phyloP scores from a whole-genome alignment of 1,284 basidiomycete species.

The Earliella scabrosa region DNA sequence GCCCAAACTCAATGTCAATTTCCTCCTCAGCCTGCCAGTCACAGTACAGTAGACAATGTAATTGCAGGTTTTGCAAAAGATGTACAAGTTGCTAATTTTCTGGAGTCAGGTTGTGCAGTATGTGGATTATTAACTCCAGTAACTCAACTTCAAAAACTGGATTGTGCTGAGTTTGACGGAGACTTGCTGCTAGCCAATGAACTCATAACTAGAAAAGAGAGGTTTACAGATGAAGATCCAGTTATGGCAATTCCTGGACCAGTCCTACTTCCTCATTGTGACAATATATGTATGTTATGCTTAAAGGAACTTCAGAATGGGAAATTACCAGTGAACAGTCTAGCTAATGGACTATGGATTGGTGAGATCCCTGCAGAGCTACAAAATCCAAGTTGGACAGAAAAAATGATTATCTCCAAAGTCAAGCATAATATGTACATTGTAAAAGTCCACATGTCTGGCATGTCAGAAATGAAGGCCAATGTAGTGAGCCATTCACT shows the following conservation, averaged over 20 bases:
- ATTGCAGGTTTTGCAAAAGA: not conserved
- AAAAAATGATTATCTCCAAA: conserved; percentile 35
- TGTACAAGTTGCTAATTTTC: not conserved
- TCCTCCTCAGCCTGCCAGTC: no score
- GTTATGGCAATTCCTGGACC: not conserved
- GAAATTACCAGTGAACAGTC: conserved; percentile 31
- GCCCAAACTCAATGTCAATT: no score
- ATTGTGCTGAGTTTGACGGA: no score
- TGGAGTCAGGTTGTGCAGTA: conserved; percentile 15
- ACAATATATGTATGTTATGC: no score
- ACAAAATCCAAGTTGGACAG: no score
- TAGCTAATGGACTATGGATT: conserved; percentile 44
- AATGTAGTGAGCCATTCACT: conserved; percentile 45
- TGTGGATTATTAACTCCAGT: no score
- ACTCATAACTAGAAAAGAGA: not conserved
- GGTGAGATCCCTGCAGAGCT: conserved; percentile 39
- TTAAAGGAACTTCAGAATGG: conserved; percentile 15
- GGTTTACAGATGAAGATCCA: no score
- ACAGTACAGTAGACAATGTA: no score
- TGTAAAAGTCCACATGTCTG: conserved; percentile 30
- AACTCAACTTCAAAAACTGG: no score
- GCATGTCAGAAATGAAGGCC: conserved; percentile 38
- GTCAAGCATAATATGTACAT: conserved; percentile 36
- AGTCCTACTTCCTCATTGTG: not conserved
- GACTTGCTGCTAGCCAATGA: not conserved